Evolutionary conservation across 164 flowering plant genomes (phyloP).

Genomic region (Vitis cinerea): DNA sequence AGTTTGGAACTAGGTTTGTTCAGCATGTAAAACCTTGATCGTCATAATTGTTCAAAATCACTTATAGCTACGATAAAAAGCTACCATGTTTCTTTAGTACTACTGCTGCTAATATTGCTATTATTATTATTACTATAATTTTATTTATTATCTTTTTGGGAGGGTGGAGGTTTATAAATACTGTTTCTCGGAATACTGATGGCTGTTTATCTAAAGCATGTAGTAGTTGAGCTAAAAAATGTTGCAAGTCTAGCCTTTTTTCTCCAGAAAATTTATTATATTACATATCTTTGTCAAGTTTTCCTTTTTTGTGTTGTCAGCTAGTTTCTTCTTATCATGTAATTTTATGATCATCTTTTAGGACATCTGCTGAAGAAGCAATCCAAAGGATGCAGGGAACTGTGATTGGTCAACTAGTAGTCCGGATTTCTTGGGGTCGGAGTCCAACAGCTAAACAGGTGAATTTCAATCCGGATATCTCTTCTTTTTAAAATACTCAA

Average conservation of each 20-base stretch:
- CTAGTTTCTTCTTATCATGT: background rate
- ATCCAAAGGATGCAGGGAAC: conserved; percentile 87
- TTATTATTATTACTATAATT: too few relatives aligned
- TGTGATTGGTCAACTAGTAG: conserved; percentile 83
- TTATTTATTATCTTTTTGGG: too few relatives aligned
- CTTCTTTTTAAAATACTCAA: background rate
- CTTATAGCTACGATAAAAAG: background rate
- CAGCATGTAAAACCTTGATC: conserved; percentile 6
- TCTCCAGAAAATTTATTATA: background rate
- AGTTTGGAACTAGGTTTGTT: conserved; percentile 72
- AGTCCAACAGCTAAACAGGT: conserved; percentile 72
- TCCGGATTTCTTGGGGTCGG: conserved; percentile 93
- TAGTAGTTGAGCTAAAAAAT: background rate
- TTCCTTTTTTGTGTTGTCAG: background rate
- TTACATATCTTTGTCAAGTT: background rate
- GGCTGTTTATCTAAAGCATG: background rate
- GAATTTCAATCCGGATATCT: background rate
- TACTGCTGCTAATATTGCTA: too few relatives aligned
- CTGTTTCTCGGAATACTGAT: background rate
- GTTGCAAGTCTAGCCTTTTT: too few relatives aligned
- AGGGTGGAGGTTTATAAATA: background rate
- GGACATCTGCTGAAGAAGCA: conserved; percentile 95
- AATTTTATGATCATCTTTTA: conserved; percentile 18
- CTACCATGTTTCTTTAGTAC: background rate
- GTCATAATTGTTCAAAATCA: background rate